Conservation (phyloP, 768 basidiomycete genomes). For the Termitomyces heimii region DNA sequence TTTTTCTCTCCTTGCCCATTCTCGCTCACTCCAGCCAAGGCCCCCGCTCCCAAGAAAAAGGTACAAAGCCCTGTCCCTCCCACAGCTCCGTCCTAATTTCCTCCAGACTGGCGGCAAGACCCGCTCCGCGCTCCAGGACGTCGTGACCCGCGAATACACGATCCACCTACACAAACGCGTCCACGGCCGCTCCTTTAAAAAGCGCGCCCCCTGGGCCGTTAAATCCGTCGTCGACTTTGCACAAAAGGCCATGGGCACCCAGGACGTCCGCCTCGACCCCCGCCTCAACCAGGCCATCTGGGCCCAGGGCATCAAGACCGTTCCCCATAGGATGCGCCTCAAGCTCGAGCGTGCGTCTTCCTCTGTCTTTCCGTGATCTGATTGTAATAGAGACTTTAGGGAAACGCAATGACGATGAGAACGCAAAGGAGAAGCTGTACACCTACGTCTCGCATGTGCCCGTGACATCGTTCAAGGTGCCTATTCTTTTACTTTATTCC, state of each 20-base stretch:
- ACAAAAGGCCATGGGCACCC: constrained; percentile 91
- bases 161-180: constrained; percentile 96
- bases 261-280: constrained; percentile 91
- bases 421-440: constrained; percentile 96
- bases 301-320: constrained; percentile 90
- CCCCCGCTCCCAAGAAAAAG: constrained; percentile 53
- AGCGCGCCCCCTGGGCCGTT: constrained; percentile 94
- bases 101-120: constrained; percentile 71
- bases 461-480: constrained; percentile 79
- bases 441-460: constrained; percentile 84
- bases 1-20: constrained; percentile 3
- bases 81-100: neutral
- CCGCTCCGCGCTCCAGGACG: constrained; percentile 95
- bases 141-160: constrained; percentile 98
- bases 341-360: constrained; percentile 75
- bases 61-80: constrained; percentile 19
- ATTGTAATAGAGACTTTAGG: constrained; percentile 35
- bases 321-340: constrained; percentile 88
- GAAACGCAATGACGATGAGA: constrained; percentile 98
- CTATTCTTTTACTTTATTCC: constrained; percentile 15
- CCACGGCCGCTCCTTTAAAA: constrained; percentile 92
- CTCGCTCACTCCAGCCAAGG: constrained; percentile 27
- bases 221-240: constrained; percentile 93
- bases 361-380: neutral
- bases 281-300: constrained; percentile 95